Evolutionary conservation across 2,329 filamentous ascomycete genomes (phyloP), one percentile per base, ranked within the genome.

Genomic region (Cercospora sojina): DNA sequence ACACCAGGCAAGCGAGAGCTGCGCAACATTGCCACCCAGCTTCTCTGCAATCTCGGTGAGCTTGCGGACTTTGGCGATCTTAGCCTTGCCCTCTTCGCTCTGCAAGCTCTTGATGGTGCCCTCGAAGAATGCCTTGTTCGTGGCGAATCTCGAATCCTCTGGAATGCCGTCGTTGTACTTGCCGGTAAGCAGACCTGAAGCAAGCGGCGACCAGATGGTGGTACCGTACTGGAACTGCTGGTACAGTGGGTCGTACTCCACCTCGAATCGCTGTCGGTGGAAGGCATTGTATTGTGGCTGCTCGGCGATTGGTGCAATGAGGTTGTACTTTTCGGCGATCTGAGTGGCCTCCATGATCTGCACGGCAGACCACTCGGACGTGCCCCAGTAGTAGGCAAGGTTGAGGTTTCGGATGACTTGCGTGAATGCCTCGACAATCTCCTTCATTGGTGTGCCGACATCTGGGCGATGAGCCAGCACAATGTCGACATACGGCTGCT

Each of bases 91-190:
- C 68, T 83, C 83, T 8, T 81, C 80, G 35, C 73, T 80, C 75
- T 84, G 80, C 62, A 86, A 81, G 59, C 78, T 78, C 71, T 83
- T 82, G 67, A 88, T 82, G 18, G 83, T 85, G 72, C 83, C 80
- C 70, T 84, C 83, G 77, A 88, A 88, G 71, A 84, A 83, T 61
- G 83, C 83, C 67, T 84, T 82, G 78, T 87, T 86, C 70, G 80
- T 85, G 63, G 84, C 84, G 71, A 87, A 87, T 38, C 87, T 85
- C 43, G 85, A 88, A 73, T 83, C 86, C 71, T 86, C 82, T 16
- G 86, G 85, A 63, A 88, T 85, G 62, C 86, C 86, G 68, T 87
- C 82, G 76, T 88, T 87, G 81, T 89, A 88, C 78, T 88, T 89
- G 73, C 86, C 86, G 7, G 85, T 88, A 62, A 89, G 76, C 43